Base-by-base conservation (phyloP, 148 eudicot genomes). In the Limonium bicolor region DNA sequence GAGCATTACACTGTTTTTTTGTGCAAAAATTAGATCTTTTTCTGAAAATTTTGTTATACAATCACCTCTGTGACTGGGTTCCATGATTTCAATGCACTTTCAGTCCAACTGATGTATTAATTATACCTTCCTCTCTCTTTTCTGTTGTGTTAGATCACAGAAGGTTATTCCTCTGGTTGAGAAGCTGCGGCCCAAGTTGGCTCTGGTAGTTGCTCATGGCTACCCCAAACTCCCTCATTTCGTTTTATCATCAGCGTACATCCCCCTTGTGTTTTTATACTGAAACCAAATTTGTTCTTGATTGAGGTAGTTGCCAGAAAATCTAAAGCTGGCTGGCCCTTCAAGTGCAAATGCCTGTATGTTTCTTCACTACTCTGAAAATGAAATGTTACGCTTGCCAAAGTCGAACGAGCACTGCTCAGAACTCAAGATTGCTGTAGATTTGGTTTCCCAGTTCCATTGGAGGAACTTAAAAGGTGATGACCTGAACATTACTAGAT, bases 271-370 rank as follows among this genome's bases (percentile, higher is more conserved):
- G n/a, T n/a, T n/a, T n/a, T n/a, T n/a, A n/a, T n/a, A n/a, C n/a
- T n/a, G n/a, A n/a, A n/a, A n/a, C n/a, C n/a, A n/a, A n/a, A n/a
- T 32, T 10, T 18, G 27, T 20, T 58, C 51, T 17, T 59, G n/a
- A 47, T 58, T 39, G 6, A 50, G 31, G 24, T 32, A 86, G 97
- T 59, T 84, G 39, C 97, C 95, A 1, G 78, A 77, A 58, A 41
- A 48, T 28, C 40, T 78, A 56, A 57, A 39, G 14, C 53, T 51
- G 29, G 33, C 46, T 32, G 49, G 8, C 27, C 34, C 53, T 41
- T 56, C 52, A 31, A 55, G 55, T 27, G 9, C 62, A 12, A 59
- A 46, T 10, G 48, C 67, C 36, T 62, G 59, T 24, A 29, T 80
- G 1, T 53, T 69, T 15, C 25, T 41, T 35, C 57, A 47, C 39